Evolutionary conservation across 192 early-diverging fungal species (phyloP), one percentile per base, ranked within the genome.

Genomic region (Rhizophagus prolifer): DNA sequence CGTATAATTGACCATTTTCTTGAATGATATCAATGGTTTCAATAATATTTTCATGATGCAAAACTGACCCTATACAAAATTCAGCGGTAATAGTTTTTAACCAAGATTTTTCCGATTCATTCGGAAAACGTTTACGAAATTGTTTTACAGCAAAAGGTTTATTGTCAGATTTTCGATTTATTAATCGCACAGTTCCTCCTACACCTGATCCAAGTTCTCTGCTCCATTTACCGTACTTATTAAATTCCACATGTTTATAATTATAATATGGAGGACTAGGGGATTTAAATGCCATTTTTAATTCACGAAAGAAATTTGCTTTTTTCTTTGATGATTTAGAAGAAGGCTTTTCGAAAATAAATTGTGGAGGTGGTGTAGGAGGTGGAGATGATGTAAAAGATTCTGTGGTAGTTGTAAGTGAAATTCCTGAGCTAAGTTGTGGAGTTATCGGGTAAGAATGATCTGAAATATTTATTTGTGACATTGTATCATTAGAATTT

Each of bases 31-130:
- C 91, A 63, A 93, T 63, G 0, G 91, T 93, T 84, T 93, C 92
- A 30, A 94, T 91, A 47, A 94, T 88, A 74, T 93, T 93, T 44
- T 89, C 87, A 74, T 94, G 92, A 73, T 91, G 91, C 9, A 94
- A 80, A 0, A 89, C 90, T 4, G 91, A 92, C 38, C 90, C 90
- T 36, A 94, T 91, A 79, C 93, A 95, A 82, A 93, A 95, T 80
- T 95, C 94, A 1, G 90, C 90, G 8, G 91, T 91, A 59, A 94
- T 86, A 77, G 94, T 93, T 83, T 95, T 94, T 80, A 91, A 86
- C 78, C 94, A 95, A 1, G 87, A 86, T 34, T 90, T 88, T 70
- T 92, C 89, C 19, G 86, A 86, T 80, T 94, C 94, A 46, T 91
- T 82, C 6, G 73, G 59, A 7, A 85, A 76, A n/a, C 90, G 85